Evolutionary conservation across 1,139 yeast species (phyloP), one percentile per base, ranked within the genome.

Genomic region (Candida pseudocylindracea): DNA sequence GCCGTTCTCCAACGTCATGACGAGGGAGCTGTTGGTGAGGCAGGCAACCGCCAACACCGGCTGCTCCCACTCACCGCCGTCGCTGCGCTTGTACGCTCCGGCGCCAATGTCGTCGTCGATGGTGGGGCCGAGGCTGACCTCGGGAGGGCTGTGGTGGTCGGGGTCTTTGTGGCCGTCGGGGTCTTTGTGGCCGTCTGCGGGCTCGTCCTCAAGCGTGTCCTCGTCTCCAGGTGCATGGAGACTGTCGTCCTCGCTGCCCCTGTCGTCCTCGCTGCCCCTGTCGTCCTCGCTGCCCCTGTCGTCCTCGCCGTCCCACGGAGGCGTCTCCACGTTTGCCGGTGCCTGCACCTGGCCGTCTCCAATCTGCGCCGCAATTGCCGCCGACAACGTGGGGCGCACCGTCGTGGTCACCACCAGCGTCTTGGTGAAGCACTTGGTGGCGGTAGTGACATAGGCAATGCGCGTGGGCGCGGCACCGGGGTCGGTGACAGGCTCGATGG

Each of bases 291-390:
- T 12, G 26, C 12, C 8, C 12, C 32, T 47, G 34, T 58, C 50
- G 37, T 62, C 57, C 45, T 61, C 76, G 42, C 67, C 55, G 55
- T 70, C 76, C 36, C 64, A 66, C 36, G 49, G 48, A 37, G 59
- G 50, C 46, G 55, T 60, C 36, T 48, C 44, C 24, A 50, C 52
- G 30, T 42, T 55, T 11, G 48, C 41, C 13, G 8, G 29, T 4
- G 8, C 10, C 29, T 31, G 33, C 5, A 28, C 12, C 12, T 31
- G 33, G 12, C 33, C 33, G 12, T 31, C 33, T 11, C 11, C 12
- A 12, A 31, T 31, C 11, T 31, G 33, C 7, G 29, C 29, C 3
- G 11, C 28, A 4, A 26, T 8, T 3, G 28, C 10, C 3, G 28
- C 28, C 10, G 28, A 10, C 28, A 10, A 10, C 4, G 28, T n/a